Percentiles rank a stretch among this genome's conserved stretches.
Evolutionary conservation across 371 early-diverging fungal species (phyloP).

Genomic region (Globomyces sp.): DNA sequence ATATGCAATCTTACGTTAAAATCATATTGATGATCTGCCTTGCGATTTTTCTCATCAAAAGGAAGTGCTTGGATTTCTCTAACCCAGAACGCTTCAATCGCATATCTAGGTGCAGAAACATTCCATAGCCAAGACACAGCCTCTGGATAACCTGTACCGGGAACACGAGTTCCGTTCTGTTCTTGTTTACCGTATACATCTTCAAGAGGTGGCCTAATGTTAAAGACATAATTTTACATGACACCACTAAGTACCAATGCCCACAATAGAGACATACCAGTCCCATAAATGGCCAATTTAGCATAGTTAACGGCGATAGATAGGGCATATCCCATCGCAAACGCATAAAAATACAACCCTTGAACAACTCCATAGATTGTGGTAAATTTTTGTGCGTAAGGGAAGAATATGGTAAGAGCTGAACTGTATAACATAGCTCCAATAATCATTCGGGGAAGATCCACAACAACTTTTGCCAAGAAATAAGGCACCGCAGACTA

Average conservation of each 20-base stretch:
- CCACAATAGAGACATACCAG: slow-evolving; percentile 36
- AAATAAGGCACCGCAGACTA: slow-evolving; percentile 34
- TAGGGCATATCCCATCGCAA: slow-evolving; percentile 33
- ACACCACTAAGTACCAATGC: slow-evolving; percentile 31
- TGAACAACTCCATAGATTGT: slow-evolving; percentile 19
- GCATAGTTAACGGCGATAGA: slow-evolving; percentile 23
- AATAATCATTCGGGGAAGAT: slow-evolving; percentile 28
- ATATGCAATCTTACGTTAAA: background rate
- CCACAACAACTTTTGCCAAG: slow-evolving; percentile 33
- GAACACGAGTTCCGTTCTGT: background rate
- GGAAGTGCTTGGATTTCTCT: slow-evolving; percentile 24
- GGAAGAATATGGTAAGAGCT: slow-evolving; percentile 26
- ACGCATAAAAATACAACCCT: slow-evolving; percentile 31
- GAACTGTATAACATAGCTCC: slow-evolving; percentile 25
- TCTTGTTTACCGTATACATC: slow-evolving; percentile 3
- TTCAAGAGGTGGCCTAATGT: slow-evolving; percentile 15
- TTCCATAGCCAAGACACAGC: slow-evolving; percentile 25
- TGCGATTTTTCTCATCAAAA: background rate
- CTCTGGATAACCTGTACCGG: background rate
- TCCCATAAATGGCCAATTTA: slow-evolving; percentile 28
- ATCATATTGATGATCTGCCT: background rate
- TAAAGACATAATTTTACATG: background rate
- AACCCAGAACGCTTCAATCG: slow-evolving; percentile 35
- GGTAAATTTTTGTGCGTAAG: background rate
- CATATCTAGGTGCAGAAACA: slow-evolving; percentile 35